These are phyloP conservation scores for Scutellaria barbata DNA, from an alignment of 257 asterid species.

Conservation along the genomic window DNA sequence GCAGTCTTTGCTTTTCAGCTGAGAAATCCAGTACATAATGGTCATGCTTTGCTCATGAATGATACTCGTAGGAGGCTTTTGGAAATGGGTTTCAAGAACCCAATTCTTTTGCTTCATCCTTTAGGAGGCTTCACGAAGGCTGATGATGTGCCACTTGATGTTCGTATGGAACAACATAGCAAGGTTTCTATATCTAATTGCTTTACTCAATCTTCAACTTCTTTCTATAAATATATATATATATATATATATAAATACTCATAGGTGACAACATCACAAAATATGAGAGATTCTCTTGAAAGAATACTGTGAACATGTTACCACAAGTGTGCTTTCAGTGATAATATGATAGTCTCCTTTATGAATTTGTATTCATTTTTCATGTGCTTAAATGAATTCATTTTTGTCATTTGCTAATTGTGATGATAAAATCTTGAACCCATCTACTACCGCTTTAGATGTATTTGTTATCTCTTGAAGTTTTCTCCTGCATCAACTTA, in stretches of 20 bases:
- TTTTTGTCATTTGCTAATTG: conserved; percentile 1
- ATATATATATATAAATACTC: too few species aligned
- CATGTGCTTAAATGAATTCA: too few species aligned
- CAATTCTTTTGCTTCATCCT: conserved; percentile 90
- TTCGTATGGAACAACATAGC: conserved; percentile 92
- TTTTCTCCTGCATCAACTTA: too few species aligned
- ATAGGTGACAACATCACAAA: too few species aligned
- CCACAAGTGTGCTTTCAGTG: too few species aligned
- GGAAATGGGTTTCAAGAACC: conserved; percentile 81
- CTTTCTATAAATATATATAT: too few species aligned
- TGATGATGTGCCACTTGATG: conserved; percentile 85
- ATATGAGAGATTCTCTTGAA: too few species aligned
- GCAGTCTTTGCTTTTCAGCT: too few species aligned
- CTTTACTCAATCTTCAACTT: conserved; percentile 7
- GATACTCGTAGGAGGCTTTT: conserved; percentile 79
- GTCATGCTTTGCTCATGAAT: conserved; percentile 9
- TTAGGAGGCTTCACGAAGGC: conserved; percentile 85
- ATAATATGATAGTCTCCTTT: too few species aligned
- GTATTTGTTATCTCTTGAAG: neutral
- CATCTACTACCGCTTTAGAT: neutral
- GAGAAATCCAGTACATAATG: too few species aligned
- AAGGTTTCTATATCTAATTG: conserved; percentile 53
- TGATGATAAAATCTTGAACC: neutral
- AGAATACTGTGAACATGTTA: too few species aligned
- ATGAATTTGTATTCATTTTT: too few species aligned